Evolutionary conservation across 2,329 filamentous ascomycete genomes (phyloP).

Genomic region (Arthroderma sp.): DNA sequence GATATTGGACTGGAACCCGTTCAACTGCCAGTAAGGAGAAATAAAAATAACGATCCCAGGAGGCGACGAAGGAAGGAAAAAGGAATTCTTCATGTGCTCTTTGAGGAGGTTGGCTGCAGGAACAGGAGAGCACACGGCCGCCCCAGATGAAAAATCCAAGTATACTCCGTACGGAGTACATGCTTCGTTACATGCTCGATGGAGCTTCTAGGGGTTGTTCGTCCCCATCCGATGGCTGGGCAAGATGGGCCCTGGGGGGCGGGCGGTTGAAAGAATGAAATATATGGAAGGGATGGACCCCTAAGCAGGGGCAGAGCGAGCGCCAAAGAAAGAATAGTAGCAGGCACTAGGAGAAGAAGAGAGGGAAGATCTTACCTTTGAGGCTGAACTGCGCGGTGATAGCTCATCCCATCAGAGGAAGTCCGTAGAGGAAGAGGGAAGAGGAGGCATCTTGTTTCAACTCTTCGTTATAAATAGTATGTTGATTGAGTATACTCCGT

Average conservation of each 20-base stretch:
- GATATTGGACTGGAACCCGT: neutral
- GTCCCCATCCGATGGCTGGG: neutral
- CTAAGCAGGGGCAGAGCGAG: neutral
- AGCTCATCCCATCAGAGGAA: no score
- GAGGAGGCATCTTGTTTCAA: no score
- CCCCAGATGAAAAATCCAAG: neutral
- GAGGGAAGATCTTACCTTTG: neutral
- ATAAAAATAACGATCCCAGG: neutral
- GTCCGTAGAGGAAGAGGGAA: no score
- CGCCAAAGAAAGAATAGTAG: conserved; percentile 1
- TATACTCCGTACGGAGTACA: no score
- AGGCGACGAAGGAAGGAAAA: neutral
- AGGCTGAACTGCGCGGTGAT: neutral
- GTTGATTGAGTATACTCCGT: neutral
- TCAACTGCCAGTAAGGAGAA: neutral
- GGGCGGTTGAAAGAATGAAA: no score
- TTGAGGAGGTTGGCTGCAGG: neutral
- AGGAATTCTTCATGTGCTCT: conserved; percentile 1
- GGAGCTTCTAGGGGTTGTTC: neutral
- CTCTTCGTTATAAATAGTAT: no score
- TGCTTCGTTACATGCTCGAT: neutral
- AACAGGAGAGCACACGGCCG: neutral
- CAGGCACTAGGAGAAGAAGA: neutral
- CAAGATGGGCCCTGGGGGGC: no score
- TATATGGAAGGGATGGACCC: neutral